A percentile compares a stretch with the other conserved stretches of the same genome.
These are phyloP conservation scores for Laetiporus sulphureus DNA, from an alignment of 1,284 basidiomycete species.

Conservation along the genomic window DNA sequence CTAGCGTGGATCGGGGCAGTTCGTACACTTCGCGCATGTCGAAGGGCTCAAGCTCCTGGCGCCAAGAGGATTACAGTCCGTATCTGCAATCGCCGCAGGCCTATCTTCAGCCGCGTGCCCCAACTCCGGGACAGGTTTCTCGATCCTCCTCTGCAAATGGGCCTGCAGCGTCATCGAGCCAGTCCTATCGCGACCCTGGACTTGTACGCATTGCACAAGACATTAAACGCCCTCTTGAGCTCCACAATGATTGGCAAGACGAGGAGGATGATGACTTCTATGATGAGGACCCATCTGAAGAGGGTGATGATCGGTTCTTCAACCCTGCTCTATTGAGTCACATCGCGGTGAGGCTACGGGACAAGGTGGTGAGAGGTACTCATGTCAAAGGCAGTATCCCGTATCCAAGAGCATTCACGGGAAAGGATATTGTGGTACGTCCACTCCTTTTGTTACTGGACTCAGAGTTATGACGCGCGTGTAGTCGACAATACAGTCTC, in stretches of 20 bases:
- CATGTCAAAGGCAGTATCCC: conserved; percentile 91
- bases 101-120: conserved; percentile 13
- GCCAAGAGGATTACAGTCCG: conserved; percentile 4
- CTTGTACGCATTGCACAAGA: conserved; percentile 31
- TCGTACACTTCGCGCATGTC: conserved; percentile 22
- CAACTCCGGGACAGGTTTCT: conserved; percentile 18
- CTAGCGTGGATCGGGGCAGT: conserved; percentile 23
- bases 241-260: conserved; percentile 38
- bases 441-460: background rate
- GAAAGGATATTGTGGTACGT: conserved; percentile 87
- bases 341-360: conserved; percentile 80
- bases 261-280: conserved; percentile 49
- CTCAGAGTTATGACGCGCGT: background rate
- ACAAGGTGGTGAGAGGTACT: conserved; percentile 77
- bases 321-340: conserved; percentile 86
- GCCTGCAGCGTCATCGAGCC: conserved; percentile 18
- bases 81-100: conserved; percentile 8
- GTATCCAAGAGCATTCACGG: conserved; percentile 84
- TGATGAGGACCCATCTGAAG: conserved; percentile 57
- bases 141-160: conserved; percentile 14
- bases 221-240: conserved; percentile 33
- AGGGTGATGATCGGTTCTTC: conserved; percentile 75
- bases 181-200: conserved; percentile 21
- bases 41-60: conserved; percentile 16
- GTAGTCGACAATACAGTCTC: conserved; percentile 76